phyloP scores from a whole-genome alignment of 495 filamentous ascomycete genomes.

The Xylaria acuta region DNA sequence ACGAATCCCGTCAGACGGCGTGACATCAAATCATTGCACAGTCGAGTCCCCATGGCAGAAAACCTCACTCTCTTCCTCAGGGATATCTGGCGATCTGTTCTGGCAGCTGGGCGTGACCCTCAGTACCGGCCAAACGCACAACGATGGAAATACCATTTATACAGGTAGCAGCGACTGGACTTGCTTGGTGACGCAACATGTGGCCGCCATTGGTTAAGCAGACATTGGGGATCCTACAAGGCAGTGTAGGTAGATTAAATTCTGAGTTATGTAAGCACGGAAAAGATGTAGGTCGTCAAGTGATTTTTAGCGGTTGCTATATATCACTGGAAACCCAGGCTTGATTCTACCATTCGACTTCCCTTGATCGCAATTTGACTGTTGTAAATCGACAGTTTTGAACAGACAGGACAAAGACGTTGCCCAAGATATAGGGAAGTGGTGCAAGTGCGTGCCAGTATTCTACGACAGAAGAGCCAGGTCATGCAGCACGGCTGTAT shows the following conservation, averaged over 20 bases:
- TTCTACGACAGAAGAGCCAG: neutral
- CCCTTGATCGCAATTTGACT: neutral
- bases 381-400: neutral
- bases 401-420: neutral
- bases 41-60: constrained; percentile 66
- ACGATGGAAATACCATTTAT: constrained; percentile 65
- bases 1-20: constrained; percentile 33
- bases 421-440: neutral
- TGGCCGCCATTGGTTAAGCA: constrained; percentile 35
- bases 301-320: neutral
- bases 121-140: constrained; percentile 59
- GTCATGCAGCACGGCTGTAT: neutral
- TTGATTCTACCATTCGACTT: neutral
- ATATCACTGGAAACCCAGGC: neutral
- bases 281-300: neutral
- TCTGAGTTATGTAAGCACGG: neutral
- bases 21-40: constrained; percentile 43
- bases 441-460: neutral
- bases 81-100: constrained; percentile 65
- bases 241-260: neutral
- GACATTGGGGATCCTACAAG: neutral
- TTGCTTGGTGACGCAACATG: constrained; percentile 58
- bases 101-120: constrained; percentile 71
- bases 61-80: constrained; percentile 51
- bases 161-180: constrained; percentile 49